Evolutionary conservation across 2,329 filamentous ascomycete species (phyloP).

Genomic region (Paraphaeosphaeria minitans): DNA sequence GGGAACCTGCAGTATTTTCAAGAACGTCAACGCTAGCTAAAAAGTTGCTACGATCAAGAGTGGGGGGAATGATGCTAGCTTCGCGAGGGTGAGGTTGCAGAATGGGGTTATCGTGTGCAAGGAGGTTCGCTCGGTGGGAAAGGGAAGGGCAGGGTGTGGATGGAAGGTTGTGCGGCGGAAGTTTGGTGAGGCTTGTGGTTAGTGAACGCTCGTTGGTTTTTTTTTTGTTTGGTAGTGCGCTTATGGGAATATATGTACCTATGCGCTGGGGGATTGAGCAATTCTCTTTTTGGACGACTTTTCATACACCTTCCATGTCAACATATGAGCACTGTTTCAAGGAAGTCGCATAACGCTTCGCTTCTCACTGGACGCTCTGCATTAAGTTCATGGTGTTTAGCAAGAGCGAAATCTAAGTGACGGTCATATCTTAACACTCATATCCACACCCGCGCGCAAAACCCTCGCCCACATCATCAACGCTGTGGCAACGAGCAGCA

Average conservation of each 20-base stretch:
- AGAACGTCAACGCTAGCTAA: conserved; percentile 11
- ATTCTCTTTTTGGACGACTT: too few relatives aligned
- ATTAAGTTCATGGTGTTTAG: too few relatives aligned
- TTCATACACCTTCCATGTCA: too few relatives aligned
- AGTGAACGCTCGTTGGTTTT: not conserved
- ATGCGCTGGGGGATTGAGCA: too few relatives aligned
- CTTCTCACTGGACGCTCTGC: too few relatives aligned
- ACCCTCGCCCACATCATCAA: conserved; percentile 18
- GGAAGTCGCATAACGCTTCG: too few relatives aligned
- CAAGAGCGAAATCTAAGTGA: too few relatives aligned
- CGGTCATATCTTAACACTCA: conserved; percentile 3
- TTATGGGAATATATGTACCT: too few relatives aligned
- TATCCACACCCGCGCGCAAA: conserved; percentile 6
- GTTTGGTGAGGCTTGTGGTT: not conserved
- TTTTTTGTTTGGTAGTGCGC: not conserved
- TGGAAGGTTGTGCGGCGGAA: not conserved
- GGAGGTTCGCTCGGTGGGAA: not conserved
- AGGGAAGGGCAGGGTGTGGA: not conserved
- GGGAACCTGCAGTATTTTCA: conserved; percentile 18
- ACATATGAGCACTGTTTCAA: too few relatives aligned
- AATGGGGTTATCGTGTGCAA: conserved; percentile 22
- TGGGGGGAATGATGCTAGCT: conserved; percentile 9
- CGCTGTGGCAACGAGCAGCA: conserved; percentile 14
- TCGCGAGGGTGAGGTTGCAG: conserved; percentile 9
- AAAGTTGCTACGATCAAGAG: conserved; percentile 15